phyloP scores from a whole-genome alignment of 371 early-diverging fungal genomes.

The Mucor racemosus region DNA sequence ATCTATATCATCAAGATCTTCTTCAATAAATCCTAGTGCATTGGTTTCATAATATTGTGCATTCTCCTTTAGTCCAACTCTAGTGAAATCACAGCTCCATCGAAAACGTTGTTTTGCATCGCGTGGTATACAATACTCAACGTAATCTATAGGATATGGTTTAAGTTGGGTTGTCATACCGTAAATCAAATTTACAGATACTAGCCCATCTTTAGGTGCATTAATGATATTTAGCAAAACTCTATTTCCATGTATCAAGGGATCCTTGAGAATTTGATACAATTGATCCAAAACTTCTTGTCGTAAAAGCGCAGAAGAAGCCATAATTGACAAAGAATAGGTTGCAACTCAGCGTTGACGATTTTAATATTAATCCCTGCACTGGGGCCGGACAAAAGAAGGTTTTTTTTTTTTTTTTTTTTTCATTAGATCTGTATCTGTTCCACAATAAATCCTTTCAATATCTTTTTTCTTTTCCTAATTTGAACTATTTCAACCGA shows the following conservation, averaged over 20 bases:
- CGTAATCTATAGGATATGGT: constrained; percentile 22
- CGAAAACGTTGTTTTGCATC: constrained; percentile 17
- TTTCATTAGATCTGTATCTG: background rate
- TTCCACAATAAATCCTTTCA: background rate
- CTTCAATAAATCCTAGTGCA: constrained; percentile 18
- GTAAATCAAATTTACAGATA: constrained; percentile 19
- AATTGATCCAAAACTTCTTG: constrained; percentile 7
- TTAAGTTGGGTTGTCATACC: constrained; percentile 21
- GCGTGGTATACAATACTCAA: constrained; percentile 20
- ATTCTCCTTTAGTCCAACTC: constrained; percentile 13
- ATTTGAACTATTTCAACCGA: constrained; percentile 2
- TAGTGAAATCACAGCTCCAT: constrained; percentile 10
- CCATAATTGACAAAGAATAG: background rate
- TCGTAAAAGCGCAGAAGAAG: background rate
- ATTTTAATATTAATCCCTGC: background rate
- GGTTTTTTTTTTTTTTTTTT: background rate
- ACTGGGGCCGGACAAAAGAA: constrained; percentile 5
- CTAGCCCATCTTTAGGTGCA: constrained; percentile 17
- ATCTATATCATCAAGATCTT: background rate
- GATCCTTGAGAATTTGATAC: constrained; percentile 15
- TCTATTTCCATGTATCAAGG: constrained; percentile 18
- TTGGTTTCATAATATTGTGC: constrained; percentile 21
- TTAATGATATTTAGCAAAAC: constrained; percentile 18
- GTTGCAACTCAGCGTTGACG: background rate
- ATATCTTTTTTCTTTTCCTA: constrained; percentile 7